Conservation (phyloP, 2,329 filamentous ascomycete species). For the Claviceps pazoutovae region DNA sequence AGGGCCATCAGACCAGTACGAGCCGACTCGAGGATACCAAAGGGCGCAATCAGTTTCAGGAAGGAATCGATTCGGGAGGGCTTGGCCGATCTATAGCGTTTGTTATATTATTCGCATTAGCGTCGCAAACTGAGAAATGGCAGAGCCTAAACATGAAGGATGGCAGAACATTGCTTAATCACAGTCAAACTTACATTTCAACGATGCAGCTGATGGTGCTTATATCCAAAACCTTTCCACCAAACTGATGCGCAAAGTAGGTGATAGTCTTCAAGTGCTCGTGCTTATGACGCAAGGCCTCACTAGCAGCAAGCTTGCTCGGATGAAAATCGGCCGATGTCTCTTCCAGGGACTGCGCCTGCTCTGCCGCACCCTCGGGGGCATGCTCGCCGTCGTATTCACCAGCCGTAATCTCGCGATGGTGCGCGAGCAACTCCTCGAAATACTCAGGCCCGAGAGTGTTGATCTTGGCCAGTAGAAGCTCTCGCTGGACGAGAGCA, state of each 20-base stretch:
- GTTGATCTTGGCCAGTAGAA: slow-evolving; percentile 91
- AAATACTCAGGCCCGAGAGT: slow-evolving; percentile 97
- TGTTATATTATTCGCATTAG: not conserved
- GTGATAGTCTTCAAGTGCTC: slow-evolving; percentile 95
- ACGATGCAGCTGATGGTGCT: slow-evolving; percentile 98
- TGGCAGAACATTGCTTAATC: too few relatives aligned
- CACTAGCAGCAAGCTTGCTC: slow-evolving; percentile 66
- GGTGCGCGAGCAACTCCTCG: slow-evolving; percentile 88
- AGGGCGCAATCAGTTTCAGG: slow-evolving; percentile 86
- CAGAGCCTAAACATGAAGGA: too few relatives aligned
- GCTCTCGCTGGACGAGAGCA: slow-evolving; percentile 86
- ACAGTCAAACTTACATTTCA: slow-evolving; percentile 59
- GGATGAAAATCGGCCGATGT: slow-evolving; percentile 68
- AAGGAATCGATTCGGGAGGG: slow-evolving; percentile 90
- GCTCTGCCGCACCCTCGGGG: slow-evolving; percentile 19
- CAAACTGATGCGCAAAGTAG: slow-evolving; percentile 92
- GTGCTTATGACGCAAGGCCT: slow-evolving; percentile 91
- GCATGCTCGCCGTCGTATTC: slow-evolving; percentile 31
- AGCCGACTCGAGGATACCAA: slow-evolving; percentile 92
- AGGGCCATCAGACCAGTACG: slow-evolving; percentile 94
- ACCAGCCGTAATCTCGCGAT: slow-evolving; percentile 64
- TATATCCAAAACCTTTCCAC: slow-evolving; percentile 93
- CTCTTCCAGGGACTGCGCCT: slow-evolving; percentile 30
- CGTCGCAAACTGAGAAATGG: too few relatives aligned
- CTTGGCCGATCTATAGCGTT: slow-evolving; percentile 61